Conservation (phyloP, 164 flowering plant species). For the Brasenia schreberi region DNA sequence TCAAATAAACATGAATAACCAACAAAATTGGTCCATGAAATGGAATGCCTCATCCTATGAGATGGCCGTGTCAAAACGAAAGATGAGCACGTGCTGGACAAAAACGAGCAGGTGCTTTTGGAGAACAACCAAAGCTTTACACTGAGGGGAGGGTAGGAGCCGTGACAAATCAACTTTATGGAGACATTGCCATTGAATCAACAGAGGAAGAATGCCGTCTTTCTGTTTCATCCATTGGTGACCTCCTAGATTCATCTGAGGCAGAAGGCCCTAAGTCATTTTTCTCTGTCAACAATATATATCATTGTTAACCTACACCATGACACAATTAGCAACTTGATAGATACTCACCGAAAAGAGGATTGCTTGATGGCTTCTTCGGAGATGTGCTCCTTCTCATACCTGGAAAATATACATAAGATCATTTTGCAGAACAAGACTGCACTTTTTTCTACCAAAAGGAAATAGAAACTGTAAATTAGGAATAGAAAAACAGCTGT, state of each 20-base stretch:
- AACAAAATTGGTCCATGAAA: conserved; percentile 2
- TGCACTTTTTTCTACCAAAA: too few relatives aligned
- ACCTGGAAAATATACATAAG: conserved; percentile 13
- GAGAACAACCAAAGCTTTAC: conserved; percentile 5
- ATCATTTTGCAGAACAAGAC: too few relatives aligned
- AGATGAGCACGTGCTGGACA: conserved; percentile 18
- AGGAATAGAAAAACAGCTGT: too few relatives aligned
- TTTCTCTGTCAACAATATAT: neutral
- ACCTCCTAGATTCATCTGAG: conserved; percentile 23
- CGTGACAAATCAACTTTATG: conserved; percentile 7
- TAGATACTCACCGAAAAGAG: conserved; percentile 21
- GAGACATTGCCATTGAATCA: conserved; percentile 22
- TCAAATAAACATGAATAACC: conserved; percentile 2
- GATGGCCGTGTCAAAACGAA: neutral
- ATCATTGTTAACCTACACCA: neutral
- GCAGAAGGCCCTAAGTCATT: conserved; percentile 34
- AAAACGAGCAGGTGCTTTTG: conserved; percentile 26
- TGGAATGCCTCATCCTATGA: neutral
- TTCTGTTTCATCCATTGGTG: too few relatives aligned
- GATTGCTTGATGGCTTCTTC: conserved; percentile 24
- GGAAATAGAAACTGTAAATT: too few relatives aligned
- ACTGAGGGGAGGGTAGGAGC: neutral
- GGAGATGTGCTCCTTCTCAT: conserved; percentile 18
- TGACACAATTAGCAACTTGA: neutral
- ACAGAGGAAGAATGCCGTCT: conserved; percentile 15